Evolutionary conservation across 192 early-diverging fungal species (phyloP), one percentile per base, ranked within the genome.

Genomic region (Helicostylum pulchrum): DNA sequence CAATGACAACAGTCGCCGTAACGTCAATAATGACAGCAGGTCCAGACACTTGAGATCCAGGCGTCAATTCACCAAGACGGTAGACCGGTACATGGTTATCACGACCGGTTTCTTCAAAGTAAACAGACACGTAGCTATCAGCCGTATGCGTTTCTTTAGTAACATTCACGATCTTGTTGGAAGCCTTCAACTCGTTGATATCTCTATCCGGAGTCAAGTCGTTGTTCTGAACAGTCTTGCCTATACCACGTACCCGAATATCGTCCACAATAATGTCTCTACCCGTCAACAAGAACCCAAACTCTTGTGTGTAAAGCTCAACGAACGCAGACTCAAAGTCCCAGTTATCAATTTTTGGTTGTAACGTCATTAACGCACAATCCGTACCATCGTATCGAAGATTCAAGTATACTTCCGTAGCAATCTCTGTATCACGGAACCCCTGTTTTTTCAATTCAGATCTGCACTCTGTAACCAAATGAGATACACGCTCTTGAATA

Each of bases 381-480:
- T 97, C 94, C 0, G 96, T 96, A 12, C 96, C 96, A 36, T 94
- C 80, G 71, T 95, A 99, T 46, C 94, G 90, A 56, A 99, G 73
- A 71, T 96, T 96, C 23, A 94, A 71, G 66, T 89, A 97, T 9
- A 87, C 75, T 67, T 93, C 83, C 12, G 74, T 67, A 6, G 36
- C 59, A 47, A 92, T 90, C 8, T 76, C 56, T 6, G 64, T 61
- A 0, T 72, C 66, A 0, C 59, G 52, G 67, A 95, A 96, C 6
- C 94, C 94, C 79, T 96, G 91, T 0, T 70, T 51, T 7, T 32
- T 48, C 7, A 98, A 80, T 46, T 82, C 83, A 19, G 57, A 39
- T 2, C 48, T 57, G 47, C 89, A 90, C 2, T 68, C 59, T 0
- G 48, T 50, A 8, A 64, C 54, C 14, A 96, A 78, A 8, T 42